A percentile compares a stretch with the other conserved stretches of the same genome.
These are phyloP conservation scores for Bipolaris cookei DNA, from an alignment of 2,329 filamentous ascomycete genomes.

Conservation along the genomic window DNA sequence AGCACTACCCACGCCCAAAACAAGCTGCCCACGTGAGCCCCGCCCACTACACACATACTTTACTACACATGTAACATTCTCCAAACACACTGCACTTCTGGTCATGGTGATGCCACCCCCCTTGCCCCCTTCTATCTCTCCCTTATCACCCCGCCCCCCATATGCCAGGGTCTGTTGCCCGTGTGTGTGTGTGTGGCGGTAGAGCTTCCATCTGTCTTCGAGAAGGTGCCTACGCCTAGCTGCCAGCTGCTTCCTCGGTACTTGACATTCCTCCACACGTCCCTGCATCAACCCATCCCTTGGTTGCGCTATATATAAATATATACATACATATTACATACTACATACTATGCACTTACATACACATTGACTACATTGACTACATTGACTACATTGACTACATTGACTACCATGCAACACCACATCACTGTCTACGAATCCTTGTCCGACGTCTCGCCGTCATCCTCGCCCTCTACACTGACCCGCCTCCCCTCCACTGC, in stretches of 20 bases:
- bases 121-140: neutral
- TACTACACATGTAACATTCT: neutral
- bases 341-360: conserved; percentile 1
- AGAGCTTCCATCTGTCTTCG: conserved; percentile 36
- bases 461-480: conserved; percentile 67
- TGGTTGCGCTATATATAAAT: neutral
- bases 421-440: conserved; percentile 35
- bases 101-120: neutral
- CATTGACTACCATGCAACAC: neutral
- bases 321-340: neutral
- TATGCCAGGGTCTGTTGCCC: conserved; percentile 2
- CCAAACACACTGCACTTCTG: no score
- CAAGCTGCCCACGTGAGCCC: neutral
- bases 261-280: conserved; percentile 21
- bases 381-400: neutral
- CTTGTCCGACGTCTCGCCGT: conserved; percentile 49
- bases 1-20: neutral
- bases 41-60: neutral
- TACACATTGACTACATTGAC: neutral
- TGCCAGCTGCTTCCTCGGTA: conserved; percentile 4
- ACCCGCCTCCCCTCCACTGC: conserved; percentile 77
- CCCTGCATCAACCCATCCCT: conserved; percentile 5
- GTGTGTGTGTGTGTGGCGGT: conserved; percentile 12
- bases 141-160: conserved; percentile 3
- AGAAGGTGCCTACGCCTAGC: conserved; percentile 34